These are phyloP conservation scores for Hemileia vastatrix DNA, from an alignment of 1,284 basidiomycete genomes.

Conservation along the genomic window DNA sequence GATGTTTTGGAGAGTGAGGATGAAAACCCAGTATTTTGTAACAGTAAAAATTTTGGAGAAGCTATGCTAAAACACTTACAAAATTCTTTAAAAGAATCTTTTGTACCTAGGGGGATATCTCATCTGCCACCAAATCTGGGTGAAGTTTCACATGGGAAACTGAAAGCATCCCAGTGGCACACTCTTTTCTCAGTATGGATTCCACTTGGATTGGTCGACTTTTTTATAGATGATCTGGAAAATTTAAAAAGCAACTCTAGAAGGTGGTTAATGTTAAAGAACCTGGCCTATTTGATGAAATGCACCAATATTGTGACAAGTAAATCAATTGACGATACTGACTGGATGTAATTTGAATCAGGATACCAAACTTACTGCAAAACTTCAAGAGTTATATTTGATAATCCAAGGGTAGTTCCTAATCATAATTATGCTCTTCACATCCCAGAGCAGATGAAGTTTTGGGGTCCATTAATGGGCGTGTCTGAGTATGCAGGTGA, in stretches of 20 bases:
- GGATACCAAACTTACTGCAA: conserved; percentile 9
- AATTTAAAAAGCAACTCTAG: too few species aligned
- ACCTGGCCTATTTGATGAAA: conserved; percentile 13
- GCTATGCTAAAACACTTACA: neutral
- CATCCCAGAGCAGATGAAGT: too few species aligned
- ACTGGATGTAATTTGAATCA: neutral
- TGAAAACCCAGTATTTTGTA: too few species aligned
- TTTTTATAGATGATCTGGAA: too few species aligned
- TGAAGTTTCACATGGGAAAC: neutral
- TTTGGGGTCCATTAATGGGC: too few species aligned
- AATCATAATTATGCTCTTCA: too few species aligned
- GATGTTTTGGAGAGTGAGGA: too few species aligned
- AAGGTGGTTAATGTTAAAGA: conserved; percentile 1
- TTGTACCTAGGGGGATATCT: neutral
- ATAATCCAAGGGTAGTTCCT: neutral
- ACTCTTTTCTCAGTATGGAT: too few species aligned
- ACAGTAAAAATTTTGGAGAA: neutral
- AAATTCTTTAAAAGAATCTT: neutral
- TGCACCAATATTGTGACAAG: conserved; percentile 23
- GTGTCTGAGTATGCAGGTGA: too few species aligned
- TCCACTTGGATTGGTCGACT: too few species aligned
- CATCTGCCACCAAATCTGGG: too few species aligned
- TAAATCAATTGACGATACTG: conserved; percentile 4
- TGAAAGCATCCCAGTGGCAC: neutral
- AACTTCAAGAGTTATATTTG: conserved; percentile 14